Evolutionary conservation across 345 rosid species (phyloP).

Genomic region (Eucalyptus regnans): DNA sequence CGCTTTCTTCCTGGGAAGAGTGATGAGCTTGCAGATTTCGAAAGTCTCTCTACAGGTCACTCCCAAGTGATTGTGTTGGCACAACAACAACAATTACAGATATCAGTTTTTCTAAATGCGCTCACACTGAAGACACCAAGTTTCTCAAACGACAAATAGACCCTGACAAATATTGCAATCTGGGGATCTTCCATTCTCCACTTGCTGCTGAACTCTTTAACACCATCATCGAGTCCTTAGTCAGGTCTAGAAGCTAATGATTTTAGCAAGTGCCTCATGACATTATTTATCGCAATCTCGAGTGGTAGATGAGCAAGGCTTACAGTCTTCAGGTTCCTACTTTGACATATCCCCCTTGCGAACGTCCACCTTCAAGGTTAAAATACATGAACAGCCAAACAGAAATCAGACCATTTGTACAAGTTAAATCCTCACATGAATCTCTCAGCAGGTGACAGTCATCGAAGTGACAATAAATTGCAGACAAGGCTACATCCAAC

Average conservation of each 20-base stretch:
- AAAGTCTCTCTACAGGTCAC: neutral
- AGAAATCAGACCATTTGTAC: neutral
- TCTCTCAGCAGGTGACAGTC: neutral
- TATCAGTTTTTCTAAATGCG: neutral
- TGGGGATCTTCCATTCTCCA: neutral
- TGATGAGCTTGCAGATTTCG: neutral
- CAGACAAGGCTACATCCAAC: neutral
- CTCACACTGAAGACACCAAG: neutral
- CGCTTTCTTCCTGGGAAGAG: neutral
- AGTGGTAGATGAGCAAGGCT: neutral
- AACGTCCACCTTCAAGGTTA: neutral
- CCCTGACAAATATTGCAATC: neutral
- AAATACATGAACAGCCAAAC: neutral
- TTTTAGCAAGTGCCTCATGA: neutral
- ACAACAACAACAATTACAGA: neutral
- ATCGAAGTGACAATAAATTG: neutral
- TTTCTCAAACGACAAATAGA: neutral
- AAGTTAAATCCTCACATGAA: neutral
- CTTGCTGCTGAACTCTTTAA: neutral
- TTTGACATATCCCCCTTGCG: neutral
- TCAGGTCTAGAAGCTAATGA: neutral
- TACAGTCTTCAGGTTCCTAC: neutral
- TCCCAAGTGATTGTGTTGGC: neutral
- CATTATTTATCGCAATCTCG: neutral
- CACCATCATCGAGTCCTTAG: neutral